A percentile compares a stretch with the other conserved stretches of the same genome.
Evolutionary conservation across 2,329 filamentous ascomycete genomes (phyloP).

Genomic region (Hysterium pulicare): DNA sequence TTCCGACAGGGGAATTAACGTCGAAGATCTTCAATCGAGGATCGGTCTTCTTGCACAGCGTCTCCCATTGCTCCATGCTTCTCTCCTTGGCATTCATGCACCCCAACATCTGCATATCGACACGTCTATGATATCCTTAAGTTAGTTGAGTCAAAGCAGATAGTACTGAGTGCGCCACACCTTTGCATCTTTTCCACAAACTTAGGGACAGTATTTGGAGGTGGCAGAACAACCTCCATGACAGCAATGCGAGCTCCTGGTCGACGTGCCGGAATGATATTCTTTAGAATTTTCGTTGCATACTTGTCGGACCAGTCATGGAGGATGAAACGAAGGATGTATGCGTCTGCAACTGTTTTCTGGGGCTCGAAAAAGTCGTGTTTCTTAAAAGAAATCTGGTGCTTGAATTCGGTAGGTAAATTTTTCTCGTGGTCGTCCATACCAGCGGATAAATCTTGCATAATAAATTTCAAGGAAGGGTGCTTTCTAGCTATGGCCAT

Average conservation of each 20-base stretch:
- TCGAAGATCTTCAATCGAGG: neutral
- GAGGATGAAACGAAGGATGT: slow-evolving; percentile 31
- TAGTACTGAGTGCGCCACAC: neutral
- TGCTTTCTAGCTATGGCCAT: neutral
- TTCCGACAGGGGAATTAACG: neutral
- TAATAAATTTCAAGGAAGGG: slow-evolving; percentile 12
- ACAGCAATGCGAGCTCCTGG: neutral
- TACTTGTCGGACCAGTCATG: slow-evolving; percentile 35
- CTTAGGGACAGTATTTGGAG: neutral
- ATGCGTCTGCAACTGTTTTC: slow-evolving; percentile 18
- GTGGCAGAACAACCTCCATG: neutral
- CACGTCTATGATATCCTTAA: neutral
- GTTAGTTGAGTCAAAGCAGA: neutral
- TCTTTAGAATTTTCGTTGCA: slow-evolving; percentile 19
- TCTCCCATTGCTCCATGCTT: neutral
- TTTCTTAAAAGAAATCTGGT: slow-evolving; percentile 11
- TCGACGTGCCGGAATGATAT: slow-evolving; percentile 2
- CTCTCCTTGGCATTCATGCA: neutral
- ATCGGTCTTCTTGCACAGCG: neutral
- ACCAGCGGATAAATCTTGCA: slow-evolving; percentile 15
- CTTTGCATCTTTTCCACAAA: neutral
- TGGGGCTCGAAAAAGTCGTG: slow-evolving; percentile 27
- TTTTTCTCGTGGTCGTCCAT: slow-evolving; percentile 10
- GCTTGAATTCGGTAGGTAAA: slow-evolving; percentile 1
- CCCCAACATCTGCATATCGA: neutral